These are phyloP conservation scores for Chalaropsis ovoidea DNA, from an alignment of 2,329 filamentous ascomycete species.

Conservation along the genomic window DNA sequence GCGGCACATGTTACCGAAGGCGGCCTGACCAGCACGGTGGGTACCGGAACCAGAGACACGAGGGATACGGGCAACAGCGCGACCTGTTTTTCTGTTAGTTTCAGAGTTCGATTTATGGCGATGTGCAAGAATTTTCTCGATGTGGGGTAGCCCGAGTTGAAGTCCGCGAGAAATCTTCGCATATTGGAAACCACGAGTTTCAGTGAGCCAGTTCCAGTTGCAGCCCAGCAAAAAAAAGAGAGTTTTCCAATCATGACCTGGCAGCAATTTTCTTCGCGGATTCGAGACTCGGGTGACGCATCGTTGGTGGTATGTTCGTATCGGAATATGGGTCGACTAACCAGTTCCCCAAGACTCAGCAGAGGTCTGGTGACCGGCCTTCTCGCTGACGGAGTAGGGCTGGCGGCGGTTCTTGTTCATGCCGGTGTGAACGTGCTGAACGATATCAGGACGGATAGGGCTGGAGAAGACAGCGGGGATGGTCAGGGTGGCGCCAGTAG, in stretches of 20 bases:
- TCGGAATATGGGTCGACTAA: conserved; percentile 42
- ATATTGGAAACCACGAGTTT: background rate
- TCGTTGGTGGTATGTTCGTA: background rate
- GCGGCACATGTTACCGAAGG: conserved; percentile 99
- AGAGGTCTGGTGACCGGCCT: conserved; percentile 99
- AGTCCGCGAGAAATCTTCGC: background rate
- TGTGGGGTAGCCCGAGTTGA: conserved; percentile 1
- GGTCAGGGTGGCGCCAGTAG: conserved; percentile 79
- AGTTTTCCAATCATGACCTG: background rate
- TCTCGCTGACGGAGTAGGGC: conserved; percentile 99
- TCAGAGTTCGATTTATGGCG: background rate
- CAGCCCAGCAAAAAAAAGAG: background rate
- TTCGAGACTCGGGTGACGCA: background rate
- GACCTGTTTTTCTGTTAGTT: conserved; percentile 49
- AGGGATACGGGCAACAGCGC: conserved; percentile 99
- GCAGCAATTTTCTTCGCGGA: background rate
- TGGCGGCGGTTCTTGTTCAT: conserved; percentile 99
- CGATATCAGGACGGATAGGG: conserved; percentile 97
- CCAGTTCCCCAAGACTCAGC: conserved; percentile 99
- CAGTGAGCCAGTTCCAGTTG: background rate
- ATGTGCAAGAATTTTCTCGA: conserved; percentile 16
- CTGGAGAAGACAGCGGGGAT: conserved; percentile 94
- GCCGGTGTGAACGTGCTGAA: conserved; percentile 97
- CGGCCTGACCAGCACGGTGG: conserved; percentile 98
- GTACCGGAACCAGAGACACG: conserved; percentile 99